These are phyloP conservation scores for Cyberlindnera mississippiensis DNA, from an alignment of 805 yeast species.

Conservation along the genomic window DNA sequence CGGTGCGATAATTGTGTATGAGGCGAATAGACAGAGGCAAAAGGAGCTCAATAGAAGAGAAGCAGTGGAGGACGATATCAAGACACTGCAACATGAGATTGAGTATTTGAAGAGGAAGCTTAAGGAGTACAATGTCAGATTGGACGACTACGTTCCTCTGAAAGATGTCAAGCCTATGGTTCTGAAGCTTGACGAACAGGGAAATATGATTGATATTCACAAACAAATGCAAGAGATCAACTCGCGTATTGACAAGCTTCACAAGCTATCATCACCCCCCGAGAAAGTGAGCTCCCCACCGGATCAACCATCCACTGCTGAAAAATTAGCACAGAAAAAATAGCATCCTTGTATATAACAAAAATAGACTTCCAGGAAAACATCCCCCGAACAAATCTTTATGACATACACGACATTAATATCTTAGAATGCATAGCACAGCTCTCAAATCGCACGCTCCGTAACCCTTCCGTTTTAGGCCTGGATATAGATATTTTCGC, in stretches of 20 bases:
- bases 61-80: constrained; percentile 67
- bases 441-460: too few species aligned
- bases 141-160: constrained; percentile 50
- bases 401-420: too few species aligned
- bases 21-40: constrained; percentile 61
- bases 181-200: constrained; percentile 33
- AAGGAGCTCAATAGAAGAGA: constrained; percentile 62
- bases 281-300: not conserved
- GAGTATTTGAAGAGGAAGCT: constrained; percentile 50
- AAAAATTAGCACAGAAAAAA: too few species aligned
- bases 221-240: constrained; percentile 8
- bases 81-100: constrained; percentile 66
- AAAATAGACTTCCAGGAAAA: too few species aligned
- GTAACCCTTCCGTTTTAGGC: too few species aligned
- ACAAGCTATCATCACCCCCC: not conserved
- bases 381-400: too few species aligned
- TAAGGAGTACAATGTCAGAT: constrained; percentile 34
- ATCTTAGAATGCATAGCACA: too few species aligned
- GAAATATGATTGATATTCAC: constrained; percentile 16
- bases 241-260: constrained; percentile 10
- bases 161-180: constrained; percentile 42
- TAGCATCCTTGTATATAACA: too few species aligned
- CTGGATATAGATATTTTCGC: not conserved
- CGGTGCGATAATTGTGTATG: constrained; percentile 69
- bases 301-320: not conserved